Evolutionary conservation across 306 rosid species (phyloP), one percentile per base, ranked within the genome.

Genomic region (Psophocarpus tetragonolobus): DNA sequence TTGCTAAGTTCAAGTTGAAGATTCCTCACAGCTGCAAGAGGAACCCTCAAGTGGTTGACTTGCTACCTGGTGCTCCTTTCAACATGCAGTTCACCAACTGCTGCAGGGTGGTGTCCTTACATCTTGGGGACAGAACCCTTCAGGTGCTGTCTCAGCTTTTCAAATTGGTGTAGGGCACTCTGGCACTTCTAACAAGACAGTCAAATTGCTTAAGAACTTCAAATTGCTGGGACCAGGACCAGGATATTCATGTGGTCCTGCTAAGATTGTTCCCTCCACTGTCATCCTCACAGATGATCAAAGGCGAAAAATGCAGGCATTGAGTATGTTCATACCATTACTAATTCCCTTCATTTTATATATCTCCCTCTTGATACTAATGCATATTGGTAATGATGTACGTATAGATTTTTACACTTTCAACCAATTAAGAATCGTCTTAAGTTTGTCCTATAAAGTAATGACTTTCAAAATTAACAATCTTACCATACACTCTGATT

Each of bases 121-220:
- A 3, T 87, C 96, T 20, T 92, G 93, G 93, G 93, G 90, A 1
- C 93, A 87, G 72, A 93, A 92, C 21, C 91, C 97, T 76, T 23
- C 76, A 3, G 82, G 85, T 45, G 84, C 97, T 0, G 84, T 92
- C 63, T 86, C 97, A 0, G 87, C 96, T 8, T 92, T 92, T 64
- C 97, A 92, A 81, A 82, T 92, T 10, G 91, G 87, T 21, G 96
- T 93, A 0, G 90, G 94, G 14, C 87, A 63, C 32, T 85, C 96
- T 13, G 97, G 96, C 57, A 88, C 92, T 42, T 84, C 94, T 33
- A 91, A 91, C 56, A 91, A 84, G 87, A 94, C 96, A 0, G 97
- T 85, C 0, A 93, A 78, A 60, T 81, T 88, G n/a, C 98, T 96
- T 0, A 79, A 81, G 63, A 80, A 90, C 78, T 92, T 85, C 90